Conservation (phyloP, 139 green algal genomes). For the Mesostigma viride region DNA sequence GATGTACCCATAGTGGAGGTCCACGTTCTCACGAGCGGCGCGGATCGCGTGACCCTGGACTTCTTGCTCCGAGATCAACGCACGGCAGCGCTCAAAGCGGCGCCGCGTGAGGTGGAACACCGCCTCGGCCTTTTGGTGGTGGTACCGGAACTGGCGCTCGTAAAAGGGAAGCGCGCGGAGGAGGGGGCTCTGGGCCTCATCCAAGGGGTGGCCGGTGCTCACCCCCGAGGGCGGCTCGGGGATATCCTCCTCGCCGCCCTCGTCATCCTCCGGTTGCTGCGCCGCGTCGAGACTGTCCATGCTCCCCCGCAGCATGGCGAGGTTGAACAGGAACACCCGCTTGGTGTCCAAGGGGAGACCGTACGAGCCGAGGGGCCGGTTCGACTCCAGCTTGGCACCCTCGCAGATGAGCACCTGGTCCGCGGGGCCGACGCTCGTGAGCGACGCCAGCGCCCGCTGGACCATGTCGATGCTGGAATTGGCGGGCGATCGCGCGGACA, state of each 20-base stretch:
- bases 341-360: constrained; percentile 41
- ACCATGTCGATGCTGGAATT: constrained; percentile 41
- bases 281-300: too few relatives aligned
- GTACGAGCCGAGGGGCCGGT: constrained; percentile 46
- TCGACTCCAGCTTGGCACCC: constrained; percentile 52
- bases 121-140: constrained; percentile 43
- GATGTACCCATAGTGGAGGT: constrained; percentile 77
- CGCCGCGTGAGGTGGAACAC: neutral
- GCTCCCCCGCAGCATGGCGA: too few relatives aligned
- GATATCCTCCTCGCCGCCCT: too few relatives aligned
- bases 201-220: constrained; percentile 69
- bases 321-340: constrained; percentile 25
- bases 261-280: too few relatives aligned
- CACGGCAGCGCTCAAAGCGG: neutral
- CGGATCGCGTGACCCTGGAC: constrained; percentile 63
- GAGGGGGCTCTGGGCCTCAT: constrained; percentile 49
- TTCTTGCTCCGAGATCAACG: constrained; percentile 50
- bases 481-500: too few relatives aligned
- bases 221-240: too few relatives aligned
- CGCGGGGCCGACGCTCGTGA: constrained; percentile 48
- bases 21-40: constrained; percentile 68
- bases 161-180: constrained; percentile 67
- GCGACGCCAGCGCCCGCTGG: constrained; percentile 54
- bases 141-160: constrained; percentile 64
- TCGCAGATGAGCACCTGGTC: constrained; percentile 77